Evolutionary conservation across 805 yeast genomes (phyloP), one percentile per base, ranked within the genome.

Genomic region (Cyberlindnera xishuangbannaensis): DNA sequence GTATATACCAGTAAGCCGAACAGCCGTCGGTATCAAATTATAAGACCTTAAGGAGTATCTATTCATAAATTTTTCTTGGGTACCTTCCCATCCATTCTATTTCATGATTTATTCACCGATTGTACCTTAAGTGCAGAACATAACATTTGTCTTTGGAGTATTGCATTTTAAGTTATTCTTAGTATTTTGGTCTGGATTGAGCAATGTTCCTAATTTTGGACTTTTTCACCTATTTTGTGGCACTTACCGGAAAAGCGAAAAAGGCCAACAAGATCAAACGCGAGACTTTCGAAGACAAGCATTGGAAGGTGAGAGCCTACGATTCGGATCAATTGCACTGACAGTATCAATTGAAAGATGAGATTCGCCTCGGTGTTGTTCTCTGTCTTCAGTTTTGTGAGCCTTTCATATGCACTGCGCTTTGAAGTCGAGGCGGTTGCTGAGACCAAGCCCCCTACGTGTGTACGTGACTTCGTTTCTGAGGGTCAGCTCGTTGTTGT

Each of bases 401-500:
- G 33, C 8, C 25, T 46, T n/a, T 61, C 50, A 15, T 40, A 45
- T 16, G 71, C 69, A 11, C 59, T 76, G 42, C 74, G 67, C 50
- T 62, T 75, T 47, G 81, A 75, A 30, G 58, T 76, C 14, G 69
- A 68, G 34, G 77, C 80, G 14, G 55, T 50, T 7, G 49, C 60
- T 4, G 57, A 59, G 44, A 20, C 61, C 50, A 61, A 72, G 42
- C 55, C 62, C 20, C 88, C 90, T 23, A 74, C 80, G 38, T 92
- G 98, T 67, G 73, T 92, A 45, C 83, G 98, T 58, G 97, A 92
- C 58, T 90, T 90, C 55, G 94, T 84, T 35, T 65, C 73, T 30
- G 83, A 77, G 46, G 88, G 86, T 37, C 90, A 85, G 55, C 62
- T 88, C 45, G 97, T 90, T 18, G 95, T 90, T 28, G 83, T 88